phyloP scores from a whole-genome alignment of 2,329 filamentous ascomycete species.

The Penicillium sp. region DNA sequence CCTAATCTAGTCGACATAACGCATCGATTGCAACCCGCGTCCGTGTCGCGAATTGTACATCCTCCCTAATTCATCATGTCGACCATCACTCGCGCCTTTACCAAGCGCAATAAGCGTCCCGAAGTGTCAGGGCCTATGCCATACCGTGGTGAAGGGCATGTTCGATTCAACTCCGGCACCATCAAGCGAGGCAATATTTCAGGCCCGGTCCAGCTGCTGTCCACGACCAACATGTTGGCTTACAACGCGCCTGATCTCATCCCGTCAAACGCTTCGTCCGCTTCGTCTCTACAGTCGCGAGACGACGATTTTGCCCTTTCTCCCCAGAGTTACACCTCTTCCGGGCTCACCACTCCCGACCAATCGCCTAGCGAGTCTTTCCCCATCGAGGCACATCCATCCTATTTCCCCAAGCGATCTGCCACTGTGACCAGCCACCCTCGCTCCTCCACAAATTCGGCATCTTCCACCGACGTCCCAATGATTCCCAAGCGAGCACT shows the following conservation, averaged over 20 bases:
- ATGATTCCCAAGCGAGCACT: constrained; percentile 71
- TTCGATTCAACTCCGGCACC: constrained; percentile 42
- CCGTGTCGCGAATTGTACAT: constrained; percentile 1
- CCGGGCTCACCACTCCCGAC: constrained; percentile 43
- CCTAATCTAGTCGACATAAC: neutral
- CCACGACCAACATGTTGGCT: constrained; percentile 92
- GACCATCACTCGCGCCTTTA: constrained; percentile 44
- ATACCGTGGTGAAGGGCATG: constrained; percentile 40
- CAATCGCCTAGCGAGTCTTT: constrained; percentile 39
- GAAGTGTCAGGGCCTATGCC: constrained; percentile 45
- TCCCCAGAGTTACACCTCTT: constrained; percentile 50
- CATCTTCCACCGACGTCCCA: constrained; percentile 53
- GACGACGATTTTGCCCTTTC: constrained; percentile 58
- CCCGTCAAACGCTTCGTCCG: constrained; percentile 43
- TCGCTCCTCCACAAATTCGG: constrained; percentile 45
- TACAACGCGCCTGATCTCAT: constrained; percentile 87
- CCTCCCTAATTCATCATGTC: constrained; percentile 30
- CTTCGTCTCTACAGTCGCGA: constrained; percentile 57
- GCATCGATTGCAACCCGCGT: neutral
- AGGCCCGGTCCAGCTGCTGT: constrained; percentile 76
- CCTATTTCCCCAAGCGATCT: constrained; percentile 65
- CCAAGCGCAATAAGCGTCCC: constrained; percentile 46
- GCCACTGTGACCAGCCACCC: constrained; percentile 59
- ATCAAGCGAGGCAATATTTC: constrained; percentile 63
- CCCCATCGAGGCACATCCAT: constrained; percentile 52